Percentiles rank a stretch among this genome's conserved stretches.
Evolutionary conservation across 345 rosid species (phyloP).

Genomic region (Hypericum perforatum): DNA sequence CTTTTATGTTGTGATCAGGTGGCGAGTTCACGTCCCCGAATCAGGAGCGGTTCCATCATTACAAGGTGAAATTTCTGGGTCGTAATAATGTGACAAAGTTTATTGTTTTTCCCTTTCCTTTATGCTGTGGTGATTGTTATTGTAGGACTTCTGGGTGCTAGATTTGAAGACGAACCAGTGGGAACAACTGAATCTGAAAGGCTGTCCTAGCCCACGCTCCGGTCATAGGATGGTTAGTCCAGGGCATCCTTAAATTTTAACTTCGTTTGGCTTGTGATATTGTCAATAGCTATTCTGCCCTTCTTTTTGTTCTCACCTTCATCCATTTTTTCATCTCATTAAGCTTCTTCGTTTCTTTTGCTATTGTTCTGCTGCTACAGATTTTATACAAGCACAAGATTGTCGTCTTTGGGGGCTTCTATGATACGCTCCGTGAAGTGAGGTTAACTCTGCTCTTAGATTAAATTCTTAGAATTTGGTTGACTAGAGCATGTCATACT

Average conservation of each 20-base stretch:
- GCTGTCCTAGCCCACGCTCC: constrained; percentile 84
- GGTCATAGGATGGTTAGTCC: constrained; percentile 92
- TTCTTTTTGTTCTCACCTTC: background rate
- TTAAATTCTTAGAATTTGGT: background rate
- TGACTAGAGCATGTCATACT: too few relatives aligned
- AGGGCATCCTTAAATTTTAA: constrained; percentile 1
- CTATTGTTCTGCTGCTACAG: constrained; percentile 35
- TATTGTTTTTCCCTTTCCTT: constrained; percentile 1
- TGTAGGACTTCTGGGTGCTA: constrained; percentile 87
- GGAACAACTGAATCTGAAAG: constrained; percentile 87
- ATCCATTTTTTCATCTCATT: too few relatives aligned
- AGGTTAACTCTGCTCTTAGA: constrained; percentile 51
- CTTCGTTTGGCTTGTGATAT: background rate
- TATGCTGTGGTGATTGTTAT: background rate
- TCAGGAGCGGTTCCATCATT: constrained; percentile 95
- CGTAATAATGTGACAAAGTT: background rate
- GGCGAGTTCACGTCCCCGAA: constrained; percentile 96
- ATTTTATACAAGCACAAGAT: constrained; percentile 91
- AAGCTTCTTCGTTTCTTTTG: constrained; percentile 5
- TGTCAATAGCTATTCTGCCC: background rate
- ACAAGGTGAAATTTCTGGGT: constrained; percentile 47
- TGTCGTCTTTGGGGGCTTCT: constrained; percentile 91
- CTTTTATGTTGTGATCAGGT: constrained; percentile 33
- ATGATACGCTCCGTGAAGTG: constrained; percentile 97
- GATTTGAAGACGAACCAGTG: constrained; percentile 91